These are phyloP conservation scores for Penicillium sp. DNA, from an alignment of 2,329 filamentous ascomycete species.

Conservation along the genomic window DNA sequence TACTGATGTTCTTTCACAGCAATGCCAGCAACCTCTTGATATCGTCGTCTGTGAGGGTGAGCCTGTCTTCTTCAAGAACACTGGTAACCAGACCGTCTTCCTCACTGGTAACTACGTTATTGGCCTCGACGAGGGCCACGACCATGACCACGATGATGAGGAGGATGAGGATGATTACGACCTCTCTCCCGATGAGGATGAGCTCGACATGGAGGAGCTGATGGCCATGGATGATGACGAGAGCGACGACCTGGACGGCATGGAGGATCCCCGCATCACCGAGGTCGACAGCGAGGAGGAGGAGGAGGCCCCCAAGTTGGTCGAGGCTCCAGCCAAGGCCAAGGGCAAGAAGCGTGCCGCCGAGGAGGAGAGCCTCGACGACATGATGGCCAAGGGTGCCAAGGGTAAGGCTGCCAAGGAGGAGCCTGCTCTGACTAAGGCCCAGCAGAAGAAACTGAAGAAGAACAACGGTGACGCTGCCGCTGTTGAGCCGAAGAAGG, in stretches of 20 bases:
- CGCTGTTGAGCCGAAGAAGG: slow-evolving; percentile 59
- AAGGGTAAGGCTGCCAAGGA: slow-evolving; percentile 62
- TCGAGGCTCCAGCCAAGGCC: slow-evolving; percentile 52
- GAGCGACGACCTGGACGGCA: slow-evolving; percentile 75
- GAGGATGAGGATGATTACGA: slow-evolving; percentile 75
- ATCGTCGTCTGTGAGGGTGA: slow-evolving; percentile 89
- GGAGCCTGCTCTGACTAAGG: slow-evolving; percentile 79
- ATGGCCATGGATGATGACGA: slow-evolving; percentile 60
- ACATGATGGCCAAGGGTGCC: slow-evolving; percentile 75
- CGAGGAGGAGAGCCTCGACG: slow-evolving; percentile 74
- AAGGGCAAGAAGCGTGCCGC: slow-evolving; percentile 86
- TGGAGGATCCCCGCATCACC: slow-evolving; percentile 78
- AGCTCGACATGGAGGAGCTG: slow-evolving; percentile 64
- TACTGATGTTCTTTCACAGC: slow-evolving; percentile 55
- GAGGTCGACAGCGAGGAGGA: slow-evolving; percentile 83
- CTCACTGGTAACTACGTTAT: slow-evolving; percentile 96
- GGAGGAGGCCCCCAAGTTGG: slow-evolving; percentile 63
- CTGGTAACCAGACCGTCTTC: slow-evolving; percentile 85
- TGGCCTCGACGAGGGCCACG: slow-evolving; percentile 60
- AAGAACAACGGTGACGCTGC: slow-evolving; percentile 95
- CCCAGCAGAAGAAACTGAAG: slow-evolving; percentile 97
- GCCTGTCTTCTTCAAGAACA: slow-evolving; percentile 88
- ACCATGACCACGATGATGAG: slow-evolving; percentile 50
- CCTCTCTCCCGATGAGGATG: slow-evolving; percentile 76
- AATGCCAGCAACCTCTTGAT: slow-evolving; percentile 93